Conservation (phyloP, 345 rosid genomes). For the Ceriops zippeliana region DNA sequence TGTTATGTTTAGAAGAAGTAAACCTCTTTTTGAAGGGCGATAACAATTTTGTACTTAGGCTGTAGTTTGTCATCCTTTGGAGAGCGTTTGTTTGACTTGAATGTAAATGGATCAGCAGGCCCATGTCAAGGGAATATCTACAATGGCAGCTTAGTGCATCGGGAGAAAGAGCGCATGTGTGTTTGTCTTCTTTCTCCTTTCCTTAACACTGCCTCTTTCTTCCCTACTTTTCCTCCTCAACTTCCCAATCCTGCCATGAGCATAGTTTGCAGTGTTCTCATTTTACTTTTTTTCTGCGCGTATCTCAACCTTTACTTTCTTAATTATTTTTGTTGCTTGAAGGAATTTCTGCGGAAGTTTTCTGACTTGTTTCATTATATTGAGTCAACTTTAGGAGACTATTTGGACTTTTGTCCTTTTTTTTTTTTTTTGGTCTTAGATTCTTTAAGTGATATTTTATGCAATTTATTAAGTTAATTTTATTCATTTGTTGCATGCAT, state of each 20-base stretch:
- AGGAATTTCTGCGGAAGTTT: background rate
- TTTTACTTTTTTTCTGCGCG: slow-evolving; percentile 24
- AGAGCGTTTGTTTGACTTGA: slow-evolving; percentile 75
- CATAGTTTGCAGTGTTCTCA: slow-evolving; percentile 30
- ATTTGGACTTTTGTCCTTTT: background rate
- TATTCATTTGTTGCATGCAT: background rate
- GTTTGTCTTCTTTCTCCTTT: slow-evolving; percentile 99
- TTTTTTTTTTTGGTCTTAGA: background rate
- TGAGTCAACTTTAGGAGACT: background rate
- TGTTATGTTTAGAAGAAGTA: slow-evolving; percentile 35
- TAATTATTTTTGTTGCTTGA: slow-evolving; percentile 24
- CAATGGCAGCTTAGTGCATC: slow-evolving; percentile 99
- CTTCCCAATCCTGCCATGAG: slow-evolving; percentile 57
- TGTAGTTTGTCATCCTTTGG: slow-evolving; percentile 65
- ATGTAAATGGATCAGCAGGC: slow-evolving; percentile 99
- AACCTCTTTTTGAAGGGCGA: slow-evolving; percentile 35
- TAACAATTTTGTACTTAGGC: slow-evolving; percentile 54
- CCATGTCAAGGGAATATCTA: slow-evolving; percentile 96
- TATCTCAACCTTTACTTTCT: slow-evolving; percentile 26
- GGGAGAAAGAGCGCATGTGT: slow-evolving; percentile 97
- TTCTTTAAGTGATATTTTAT: background rate
- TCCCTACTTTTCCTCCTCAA: slow-evolving; percentile 75
- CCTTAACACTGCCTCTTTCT: slow-evolving; percentile 87
- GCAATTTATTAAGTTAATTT: background rate
- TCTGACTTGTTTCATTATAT: background rate